Evolutionary conservation across 257 asterid species (phyloP), one percentile per base, ranked within the genome.

Genomic region (Catharanthus roseus): DNA sequence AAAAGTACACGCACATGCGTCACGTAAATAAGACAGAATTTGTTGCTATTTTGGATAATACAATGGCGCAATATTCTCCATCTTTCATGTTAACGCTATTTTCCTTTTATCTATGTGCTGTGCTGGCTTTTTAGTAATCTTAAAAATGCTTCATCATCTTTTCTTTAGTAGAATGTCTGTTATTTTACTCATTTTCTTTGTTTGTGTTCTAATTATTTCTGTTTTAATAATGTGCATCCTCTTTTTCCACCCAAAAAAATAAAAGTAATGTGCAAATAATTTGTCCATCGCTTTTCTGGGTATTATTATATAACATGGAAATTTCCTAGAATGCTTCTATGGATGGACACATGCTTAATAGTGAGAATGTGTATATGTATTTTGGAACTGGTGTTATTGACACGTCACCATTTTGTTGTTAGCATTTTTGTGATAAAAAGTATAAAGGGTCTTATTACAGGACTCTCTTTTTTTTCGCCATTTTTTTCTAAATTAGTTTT

Each of bases 1-100:
- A 29, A n/a, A 72, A 56, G 78, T 75, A 76, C 79, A 68, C 5
- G 56, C 15, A 4, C n/a, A 50, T 56, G 53, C 9, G 6, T 34
- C n/a, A n/a, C n/a, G 68, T 39, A n/a, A n/a, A n/a, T 50, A 64
- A 53, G 41, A 3, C 44, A 62, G 55, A 16, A 49, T 29, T 42
- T 55, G 6, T 55, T 55, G 62, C 62, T 26, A 26, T 28, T 55
- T 55, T 56, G 38, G 36, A 24, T 11, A 57, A 28, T 31, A 26
- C 36, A 9, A 12, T 9, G 10, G 10, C 5, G 47, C 5, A 42
- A 42, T 7, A 42, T 42, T 42, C 12, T 42, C 47, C 10, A 3
- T 26, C 21, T 55, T 55, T 55, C 62, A 11, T 55, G 26, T 29
- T 18, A 42, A 42, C 42, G 42, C 3, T 38, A 7, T 2, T 38